Percentiles rank a stretch among this genome's conserved stretches.
Conservation (phyloP, 805 yeast species). For the Lachancea dasiensis region DNA sequence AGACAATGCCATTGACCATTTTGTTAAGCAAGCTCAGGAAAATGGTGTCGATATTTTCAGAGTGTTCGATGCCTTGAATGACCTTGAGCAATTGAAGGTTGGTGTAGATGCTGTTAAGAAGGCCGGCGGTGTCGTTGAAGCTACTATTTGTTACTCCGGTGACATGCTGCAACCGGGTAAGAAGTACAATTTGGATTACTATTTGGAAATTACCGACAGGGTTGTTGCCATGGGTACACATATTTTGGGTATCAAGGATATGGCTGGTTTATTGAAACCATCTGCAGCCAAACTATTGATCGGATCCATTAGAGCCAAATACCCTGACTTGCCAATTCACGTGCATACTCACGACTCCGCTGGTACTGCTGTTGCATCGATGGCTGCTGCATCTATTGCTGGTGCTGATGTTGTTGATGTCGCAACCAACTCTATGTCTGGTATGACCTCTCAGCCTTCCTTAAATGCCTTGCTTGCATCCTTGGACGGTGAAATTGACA, state of each 20-base stretch:
- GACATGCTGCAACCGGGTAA: conserved; percentile 95
- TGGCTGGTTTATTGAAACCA: conserved; percentile 99
- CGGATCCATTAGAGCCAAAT: conserved; percentile 72
- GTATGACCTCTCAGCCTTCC: conserved; percentile 97
- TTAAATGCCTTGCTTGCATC: conserved; percentile 90
- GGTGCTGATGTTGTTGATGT: conserved; percentile 99
- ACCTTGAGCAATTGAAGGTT: conserved; percentile 91
- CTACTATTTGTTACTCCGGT: conserved; percentile 97
- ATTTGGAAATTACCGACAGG: conserved; percentile 71
- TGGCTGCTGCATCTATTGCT: conserved; percentile 88
- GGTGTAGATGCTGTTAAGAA: conserved; percentile 97
- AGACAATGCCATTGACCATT: conserved; percentile 97
- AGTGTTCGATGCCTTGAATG: conserved; percentile 96
- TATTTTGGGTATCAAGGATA: conserved; percentile 94
- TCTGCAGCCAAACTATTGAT: conserved; percentile 81
- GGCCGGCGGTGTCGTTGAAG: conserved; percentile 99
- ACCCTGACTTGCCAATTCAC: conserved; percentile 94
- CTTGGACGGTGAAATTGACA: conserved; percentile 75
- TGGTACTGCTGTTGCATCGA: conserved; percentile 97
- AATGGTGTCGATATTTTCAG: conserved; percentile 97
- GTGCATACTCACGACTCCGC: conserved; percentile 99
- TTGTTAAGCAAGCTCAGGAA: conserved; percentile 89
- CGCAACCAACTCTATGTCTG: conserved; percentile 96
- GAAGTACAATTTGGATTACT: conserved; percentile 92
- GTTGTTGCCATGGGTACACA: conserved; percentile 95